Evolutionary conservation across 768 basidiomycete genomes (phyloP).

Genomic region (Amanita fuliginea): DNA sequence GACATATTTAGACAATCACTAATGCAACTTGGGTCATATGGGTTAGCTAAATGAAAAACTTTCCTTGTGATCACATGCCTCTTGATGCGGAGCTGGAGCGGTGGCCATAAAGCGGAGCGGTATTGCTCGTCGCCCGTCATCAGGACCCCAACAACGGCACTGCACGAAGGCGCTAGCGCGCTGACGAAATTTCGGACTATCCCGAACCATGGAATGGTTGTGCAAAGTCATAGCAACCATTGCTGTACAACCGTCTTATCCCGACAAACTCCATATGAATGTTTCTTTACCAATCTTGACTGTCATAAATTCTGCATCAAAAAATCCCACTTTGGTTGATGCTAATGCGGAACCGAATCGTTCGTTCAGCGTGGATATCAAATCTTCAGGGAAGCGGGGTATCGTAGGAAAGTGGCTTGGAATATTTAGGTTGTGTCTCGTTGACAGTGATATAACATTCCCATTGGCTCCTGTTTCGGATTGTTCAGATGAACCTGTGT

Average conservation of each 20-base stretch:
- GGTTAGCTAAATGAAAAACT: neutral
- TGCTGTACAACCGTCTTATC: conserved; percentile 8
- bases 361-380: conserved; percentile 40
- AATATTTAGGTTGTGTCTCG: conserved; percentile 8
- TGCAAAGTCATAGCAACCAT: neutral
- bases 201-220: neutral
- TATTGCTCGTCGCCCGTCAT: neutral
- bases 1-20: conserved; percentile 1
- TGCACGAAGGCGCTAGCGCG: neutral
- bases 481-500: conserved; percentile 2
- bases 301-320: conserved; percentile 42
- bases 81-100: neutral
- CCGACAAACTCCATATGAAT: conserved; percentile 31
- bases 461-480: conserved; percentile 4
- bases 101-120: neutral
- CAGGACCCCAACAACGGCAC: neutral
- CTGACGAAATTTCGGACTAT: neutral
- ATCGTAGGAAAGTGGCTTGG: conserved; percentile 32
- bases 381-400: conserved; percentile 33
- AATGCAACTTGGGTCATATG: conserved; percentile 1
- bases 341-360: conserved; percentile 32
- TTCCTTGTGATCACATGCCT: conserved; percentile 1
- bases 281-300: conserved; percentile 66
- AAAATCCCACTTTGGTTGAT: conserved; percentile 31
- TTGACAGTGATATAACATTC: conserved; percentile 7